A percentile compares a stretch with the other conserved stretches of the same genome.
Conservation (phyloP, 1,284 basidiomycete genomes). For the Boletus austroedulis region DNA sequence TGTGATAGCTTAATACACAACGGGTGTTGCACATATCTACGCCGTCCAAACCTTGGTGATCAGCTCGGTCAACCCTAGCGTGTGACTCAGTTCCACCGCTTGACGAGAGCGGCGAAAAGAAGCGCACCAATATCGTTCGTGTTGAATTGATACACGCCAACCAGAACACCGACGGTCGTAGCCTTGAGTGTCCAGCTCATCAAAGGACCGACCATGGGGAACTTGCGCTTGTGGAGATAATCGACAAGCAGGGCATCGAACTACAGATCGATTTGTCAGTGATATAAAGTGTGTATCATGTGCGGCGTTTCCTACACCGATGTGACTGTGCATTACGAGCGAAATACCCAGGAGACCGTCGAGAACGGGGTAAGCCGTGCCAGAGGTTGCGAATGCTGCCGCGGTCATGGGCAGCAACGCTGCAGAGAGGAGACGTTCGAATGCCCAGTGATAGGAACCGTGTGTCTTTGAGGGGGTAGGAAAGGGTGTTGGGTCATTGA, state of each 20-base stretch:
- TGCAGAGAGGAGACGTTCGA: constrained; percentile 89
- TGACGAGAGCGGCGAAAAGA: background rate
- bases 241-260: constrained; percentile 78
- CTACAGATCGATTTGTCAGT: constrained; percentile 36
- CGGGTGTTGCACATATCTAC: constrained; percentile 27
- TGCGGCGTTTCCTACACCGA: constrained; percentile 60
- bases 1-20: background rate
- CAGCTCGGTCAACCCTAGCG: constrained; percentile 67
- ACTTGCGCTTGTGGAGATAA: constrained; percentile 94
- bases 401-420: constrained; percentile 86
- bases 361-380: constrained; percentile 73
- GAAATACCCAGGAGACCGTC: constrained; percentile 87
- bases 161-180: constrained; percentile 79
- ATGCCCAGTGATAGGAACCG: constrained; percentile 98
- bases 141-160: constrained; percentile 96
- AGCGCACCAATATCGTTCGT: constrained; percentile 90
- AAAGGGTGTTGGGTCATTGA: constrained; percentile 93
- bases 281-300: background rate
- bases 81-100: constrained; percentile 4
- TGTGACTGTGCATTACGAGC: constrained; percentile 92
- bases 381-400: constrained; percentile 73
- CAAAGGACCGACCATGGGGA: constrained; percentile 72
- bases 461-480: constrained; percentile 78
- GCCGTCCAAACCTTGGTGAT: constrained; percentile 66
- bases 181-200: constrained; percentile 75